A percentile compares a stretch with the other conserved stretches of the same genome.
Evolutionary conservation across 192 early-diverging fungal species (phyloP).

Genomic region (Podila clonocystis): DNA sequence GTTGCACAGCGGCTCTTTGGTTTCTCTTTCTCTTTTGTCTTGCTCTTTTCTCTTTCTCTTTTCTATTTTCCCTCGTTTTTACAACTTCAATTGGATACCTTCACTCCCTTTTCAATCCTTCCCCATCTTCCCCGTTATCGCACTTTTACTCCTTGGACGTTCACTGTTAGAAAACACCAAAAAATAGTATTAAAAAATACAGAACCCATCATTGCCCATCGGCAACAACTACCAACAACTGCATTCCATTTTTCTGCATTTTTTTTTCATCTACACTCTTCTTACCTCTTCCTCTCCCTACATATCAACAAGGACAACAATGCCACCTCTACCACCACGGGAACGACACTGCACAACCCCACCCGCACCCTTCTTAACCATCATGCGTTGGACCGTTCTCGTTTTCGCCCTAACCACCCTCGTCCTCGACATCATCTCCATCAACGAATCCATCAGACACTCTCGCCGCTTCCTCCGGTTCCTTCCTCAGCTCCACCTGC

Average conservation of each 20-base stretch:
- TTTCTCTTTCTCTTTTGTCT: neutral
- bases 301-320: neutral
- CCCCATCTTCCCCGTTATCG: neutral
- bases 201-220: no score
- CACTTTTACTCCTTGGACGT: no score
- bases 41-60: neutral
- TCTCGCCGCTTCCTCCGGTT: neutral
- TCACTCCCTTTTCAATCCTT: neutral
- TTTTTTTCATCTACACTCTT: neutral
- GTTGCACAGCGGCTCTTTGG: neutral
- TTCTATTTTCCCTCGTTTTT: neutral
- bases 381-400: slow-evolving; percentile 3
- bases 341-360: neutral
- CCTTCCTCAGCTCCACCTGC: neutral
- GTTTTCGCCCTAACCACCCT: neutral
- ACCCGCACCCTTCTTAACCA: neutral
- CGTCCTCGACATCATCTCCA: slow-evolving; percentile 5
- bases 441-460: neutral
- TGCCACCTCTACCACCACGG: no score
- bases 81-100: neutral
- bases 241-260: no score
- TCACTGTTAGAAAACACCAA: no score
- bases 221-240: no score
- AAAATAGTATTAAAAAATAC: no score
- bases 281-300: slow-evolving; percentile 1